Evolutionary conservation across 345 rosid species (phyloP), one percentile per base, ranked within the genome.

Genomic region (Garcia nutans): DNA sequence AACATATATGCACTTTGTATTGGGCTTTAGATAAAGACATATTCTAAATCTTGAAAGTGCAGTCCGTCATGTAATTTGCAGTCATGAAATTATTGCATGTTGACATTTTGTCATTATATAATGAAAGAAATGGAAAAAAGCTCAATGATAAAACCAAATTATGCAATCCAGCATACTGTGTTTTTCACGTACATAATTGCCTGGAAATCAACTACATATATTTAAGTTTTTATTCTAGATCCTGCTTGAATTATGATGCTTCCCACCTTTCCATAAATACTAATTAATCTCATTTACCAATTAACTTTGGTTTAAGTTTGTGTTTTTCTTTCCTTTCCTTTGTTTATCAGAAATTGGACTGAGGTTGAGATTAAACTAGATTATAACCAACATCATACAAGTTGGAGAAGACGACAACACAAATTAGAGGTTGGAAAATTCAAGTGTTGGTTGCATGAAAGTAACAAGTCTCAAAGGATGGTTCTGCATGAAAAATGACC

Each of bases 241-340:
- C 76, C 57, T 75, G 61, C 20, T 44, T 17, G 24, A 65, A 65
- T 75, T 23, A 75, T 79, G 70, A 33, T 65, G 75, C 60, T 22
- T 20, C 47, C 70, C 41, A 55, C 60, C 63, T 50, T 74, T 50
- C 60, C 55, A 3, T 4, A 15, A 71, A 41, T 55, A 19, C 5
- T 41, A 15, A 31, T 63, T 41, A 15, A 31, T 63, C 24, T 7
- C 1, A 22, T 62, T 54, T 37, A 45, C 52, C 52, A 44, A 44
- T 37, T 37, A 37, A 37, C 7, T 37, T 37, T 37, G 41, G 31
- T 28, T n/a, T n/a, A n/a, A n/a, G n/a, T n/a, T 28, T 28, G 31
- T 28, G 31, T 28, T 28, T 28, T 28, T 28, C 31, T 1, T 28
- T 28, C 2, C 31, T 28, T 28, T 28, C 2, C 31, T 28, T 28